Percentiles rank a stretch among this genome's conserved stretches.
phyloP scores from a whole-genome alignment of 257 asterid species.

The Gentiana dahurica region DNA sequence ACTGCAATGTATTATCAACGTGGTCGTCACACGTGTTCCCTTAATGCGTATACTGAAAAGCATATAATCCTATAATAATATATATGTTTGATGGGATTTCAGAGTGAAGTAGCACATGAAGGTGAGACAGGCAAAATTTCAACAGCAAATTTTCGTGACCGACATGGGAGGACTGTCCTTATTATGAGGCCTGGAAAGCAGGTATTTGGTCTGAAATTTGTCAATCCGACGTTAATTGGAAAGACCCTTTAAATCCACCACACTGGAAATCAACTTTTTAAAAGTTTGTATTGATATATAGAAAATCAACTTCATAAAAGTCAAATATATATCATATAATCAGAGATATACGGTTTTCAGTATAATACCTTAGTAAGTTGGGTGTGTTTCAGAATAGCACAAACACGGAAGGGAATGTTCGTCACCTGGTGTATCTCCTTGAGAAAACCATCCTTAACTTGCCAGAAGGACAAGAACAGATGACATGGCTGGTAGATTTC shows the following conservation, averaged over 20 bases:
- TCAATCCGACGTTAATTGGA: no score
- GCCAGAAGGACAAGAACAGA: constrained; percentile 73
- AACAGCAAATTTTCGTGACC: constrained; percentile 66
- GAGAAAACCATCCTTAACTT: constrained; percentile 71
- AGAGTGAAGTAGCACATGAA: constrained; percentile 85
- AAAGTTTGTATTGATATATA: no score
- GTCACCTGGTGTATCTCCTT: constrained; percentile 63
- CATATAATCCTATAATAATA: background rate
- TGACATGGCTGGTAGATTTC: constrained; percentile 93
- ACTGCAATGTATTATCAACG: no score
- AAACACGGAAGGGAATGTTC: constrained; percentile 53
- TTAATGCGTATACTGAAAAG: no score
- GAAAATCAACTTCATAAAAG: no score
- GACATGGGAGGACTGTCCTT: constrained; percentile 60
- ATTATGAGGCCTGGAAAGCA: constrained; percentile 91
- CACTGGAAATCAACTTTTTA: no score
- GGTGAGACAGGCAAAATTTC: constrained; percentile 93
- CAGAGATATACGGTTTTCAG: background rate
- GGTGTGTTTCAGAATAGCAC: constrained; percentile 36
- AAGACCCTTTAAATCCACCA: no score
- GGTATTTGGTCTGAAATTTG: constrained; percentile 16
- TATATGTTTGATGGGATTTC: constrained; percentile 3
- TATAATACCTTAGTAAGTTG: no score
- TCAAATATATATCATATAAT: no score
- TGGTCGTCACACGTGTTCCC: no score